Evolutionary conservation across 495 filamentous ascomycete genomes (phyloP).

Genomic region (Tuber umbilicatum): DNA sequence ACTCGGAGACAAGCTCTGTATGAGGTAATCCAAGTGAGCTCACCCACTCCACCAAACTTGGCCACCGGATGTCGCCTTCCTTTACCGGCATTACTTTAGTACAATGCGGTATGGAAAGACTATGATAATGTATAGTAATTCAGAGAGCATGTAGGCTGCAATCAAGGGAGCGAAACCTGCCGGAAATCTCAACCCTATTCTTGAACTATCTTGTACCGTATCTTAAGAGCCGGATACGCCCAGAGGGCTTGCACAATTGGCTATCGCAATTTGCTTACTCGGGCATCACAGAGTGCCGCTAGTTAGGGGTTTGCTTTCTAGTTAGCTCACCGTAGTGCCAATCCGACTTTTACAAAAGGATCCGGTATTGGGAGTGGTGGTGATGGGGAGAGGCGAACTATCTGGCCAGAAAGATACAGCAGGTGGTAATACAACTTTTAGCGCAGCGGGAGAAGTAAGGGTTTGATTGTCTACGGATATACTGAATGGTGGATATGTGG

Average conservation of each 20-base stretch:
- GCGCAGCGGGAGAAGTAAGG: too few species aligned
- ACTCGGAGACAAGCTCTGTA: background rate
- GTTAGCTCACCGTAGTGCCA: background rate
- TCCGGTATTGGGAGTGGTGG: background rate
- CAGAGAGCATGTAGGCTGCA: background rate
- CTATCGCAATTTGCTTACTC: background rate
- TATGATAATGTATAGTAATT: background rate
- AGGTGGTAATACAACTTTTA: background rate
- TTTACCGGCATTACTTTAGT: fast-evolving
- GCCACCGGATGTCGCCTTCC: too few species aligned
- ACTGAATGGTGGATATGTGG: too few species aligned
- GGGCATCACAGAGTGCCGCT: too few species aligned
- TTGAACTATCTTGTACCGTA: background rate
- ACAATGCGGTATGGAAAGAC: too few species aligned
- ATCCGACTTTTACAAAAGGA: background rate
- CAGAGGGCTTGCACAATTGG: background rate
- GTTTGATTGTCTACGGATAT: too few species aligned
- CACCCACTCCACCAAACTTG: background rate
- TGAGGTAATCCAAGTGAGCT: too few species aligned
- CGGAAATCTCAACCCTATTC: background rate
- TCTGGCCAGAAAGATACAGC: background rate
- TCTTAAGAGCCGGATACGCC: background rate
- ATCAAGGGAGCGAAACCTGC: background rate
- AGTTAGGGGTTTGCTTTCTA: fast-evolving
- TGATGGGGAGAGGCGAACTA: background rate